These are phyloP conservation scores for Pseudogymnoascus sp. DNA, from an alignment of 2,329 filamentous ascomycete species.

Conservation along the genomic window DNA sequence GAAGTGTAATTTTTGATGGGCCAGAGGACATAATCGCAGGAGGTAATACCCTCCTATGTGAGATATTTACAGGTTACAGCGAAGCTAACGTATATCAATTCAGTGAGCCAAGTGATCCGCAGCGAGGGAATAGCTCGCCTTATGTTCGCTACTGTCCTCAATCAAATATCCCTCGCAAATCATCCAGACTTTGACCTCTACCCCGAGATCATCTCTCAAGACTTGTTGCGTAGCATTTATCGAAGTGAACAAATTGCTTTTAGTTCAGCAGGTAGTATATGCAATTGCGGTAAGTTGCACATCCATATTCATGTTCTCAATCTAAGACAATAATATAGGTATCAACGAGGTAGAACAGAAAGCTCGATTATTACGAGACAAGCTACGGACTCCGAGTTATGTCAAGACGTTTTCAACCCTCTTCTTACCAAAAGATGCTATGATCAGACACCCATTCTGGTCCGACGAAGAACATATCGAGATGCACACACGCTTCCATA, in stretches of 20 bases:
- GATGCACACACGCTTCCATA: constrained; percentile 10
- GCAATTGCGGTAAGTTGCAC: constrained; percentile 17
- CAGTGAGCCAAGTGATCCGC: constrained; percentile 8
- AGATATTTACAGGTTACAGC: constrained; percentile 5
- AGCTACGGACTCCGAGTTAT: neutral
- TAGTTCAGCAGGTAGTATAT: constrained; percentile 15
- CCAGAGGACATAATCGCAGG: constrained; percentile 18
- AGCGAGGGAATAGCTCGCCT: neutral
- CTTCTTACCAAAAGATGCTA: constrained; percentile 5
- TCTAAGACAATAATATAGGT: constrained; percentile 12
- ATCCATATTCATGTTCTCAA: neutral
- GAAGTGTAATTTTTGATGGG: constrained; percentile 10
- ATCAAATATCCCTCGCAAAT: neutral
- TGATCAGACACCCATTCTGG: constrained; percentile 9
- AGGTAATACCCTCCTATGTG: constrained; percentile 14
- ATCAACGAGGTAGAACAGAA: constrained; percentile 14
- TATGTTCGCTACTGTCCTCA: constrained; percentile 1
- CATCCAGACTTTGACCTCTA: constrained; percentile 11
- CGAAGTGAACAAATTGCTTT: constrained; percentile 7
- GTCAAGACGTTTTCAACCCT: neutral
- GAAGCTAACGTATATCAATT: constrained; percentile 12
- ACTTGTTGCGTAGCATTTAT: constrained; percentile 11
- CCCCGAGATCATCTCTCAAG: constrained; percentile 7
- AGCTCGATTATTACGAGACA: constrained; percentile 10
- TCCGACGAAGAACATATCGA: constrained; percentile 13